Percentiles rank a stretch among this genome's conserved stretches.
Evolutionary conservation across 2,329 filamentous ascomycete genomes (phyloP).

Genomic region (Trichoderma lentiforme): DNA sequence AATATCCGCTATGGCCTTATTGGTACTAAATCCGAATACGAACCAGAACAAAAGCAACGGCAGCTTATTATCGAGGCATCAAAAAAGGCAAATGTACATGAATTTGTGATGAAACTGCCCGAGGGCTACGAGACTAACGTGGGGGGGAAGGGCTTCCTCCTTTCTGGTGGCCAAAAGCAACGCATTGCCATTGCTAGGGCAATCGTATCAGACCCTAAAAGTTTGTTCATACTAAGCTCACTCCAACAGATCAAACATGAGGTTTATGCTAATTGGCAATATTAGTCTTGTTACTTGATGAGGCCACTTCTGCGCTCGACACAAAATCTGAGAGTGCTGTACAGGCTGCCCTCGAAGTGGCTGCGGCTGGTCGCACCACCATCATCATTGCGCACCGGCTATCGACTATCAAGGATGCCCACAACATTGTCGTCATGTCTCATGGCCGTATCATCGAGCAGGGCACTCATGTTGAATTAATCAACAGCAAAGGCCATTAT

Average conservation of each 20-base stretch:
- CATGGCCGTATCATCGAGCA: background rate
- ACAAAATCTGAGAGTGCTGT: background rate
- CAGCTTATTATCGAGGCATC: background rate
- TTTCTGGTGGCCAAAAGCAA: conserved; percentile 7
- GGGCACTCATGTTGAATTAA: background rate
- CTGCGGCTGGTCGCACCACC: background rate
- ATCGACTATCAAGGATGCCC: background rate
- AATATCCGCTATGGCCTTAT: background rate
- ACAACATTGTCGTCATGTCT: background rate
- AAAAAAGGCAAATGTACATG: background rate
- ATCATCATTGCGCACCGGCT: background rate
- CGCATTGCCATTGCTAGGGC: conserved; percentile 6
- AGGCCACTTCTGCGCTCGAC: conserved; percentile 5
- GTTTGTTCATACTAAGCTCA: background rate
- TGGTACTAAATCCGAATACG: background rate
- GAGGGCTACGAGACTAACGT: background rate
- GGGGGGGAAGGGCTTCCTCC: background rate
- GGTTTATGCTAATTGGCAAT: no score
- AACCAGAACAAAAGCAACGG: background rate
- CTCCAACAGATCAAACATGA: background rate
- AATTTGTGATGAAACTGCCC: background rate
- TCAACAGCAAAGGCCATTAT: background rate
- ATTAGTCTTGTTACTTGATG: conserved; percentile 12
- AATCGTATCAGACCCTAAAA: background rate
- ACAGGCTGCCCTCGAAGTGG: background rate